Evolutionary conservation across 2,329 filamentous ascomycete species (phyloP), one percentile per base, ranked within the genome.

Genomic region (Pseudogymnoascus pannorum): DNA sequence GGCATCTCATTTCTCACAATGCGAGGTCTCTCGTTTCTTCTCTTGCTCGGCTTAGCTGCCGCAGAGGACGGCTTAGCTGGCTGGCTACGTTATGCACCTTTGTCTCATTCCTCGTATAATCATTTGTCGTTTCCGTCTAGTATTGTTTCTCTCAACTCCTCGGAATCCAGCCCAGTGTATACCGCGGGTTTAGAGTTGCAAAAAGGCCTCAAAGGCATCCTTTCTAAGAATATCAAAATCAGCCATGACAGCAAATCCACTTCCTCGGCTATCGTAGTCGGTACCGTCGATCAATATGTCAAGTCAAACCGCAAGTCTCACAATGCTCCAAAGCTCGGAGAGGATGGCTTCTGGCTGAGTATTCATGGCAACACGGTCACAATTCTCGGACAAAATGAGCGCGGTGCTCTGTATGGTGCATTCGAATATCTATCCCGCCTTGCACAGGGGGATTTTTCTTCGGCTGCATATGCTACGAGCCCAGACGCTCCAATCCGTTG

Each of bases 341-440:
- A 79, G 11, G 84, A 87, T 66, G 86, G 86, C 2, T 89, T 84
- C 71, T 86, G 79, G 75, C 76, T 89, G 29, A 79, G 73, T 65
- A 80, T 75, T 4, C 74, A 74, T 4, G 75, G 74, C 7, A 67
- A 73, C 0, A 72, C 72, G 0, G 78, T 87, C 20, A 74, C 79
- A 35, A 88, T 89, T 58, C 68, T 88, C 1, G 86, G 86, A 0
- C 77, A 83, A 63, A 88, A 87, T 66, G 84, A 88, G 68, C 81
- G 86, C 0, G 87, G 85, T 11, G 83, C 85, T 4, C 77, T 90
- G 1, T 89, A 89, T 66, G 87, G 87, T 5, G 78, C 86, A 4
- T 89, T 88, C 66, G 81, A 87, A 64, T 89, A 88, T 65, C 77
- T 90, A 8, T 85, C 83, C 1, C 78, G 81, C 70, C 75, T 90